Base-by-base conservation (phyloP, 2,329 filamentous ascomycete genomes). In the Exophiala calicioides region DNA sequence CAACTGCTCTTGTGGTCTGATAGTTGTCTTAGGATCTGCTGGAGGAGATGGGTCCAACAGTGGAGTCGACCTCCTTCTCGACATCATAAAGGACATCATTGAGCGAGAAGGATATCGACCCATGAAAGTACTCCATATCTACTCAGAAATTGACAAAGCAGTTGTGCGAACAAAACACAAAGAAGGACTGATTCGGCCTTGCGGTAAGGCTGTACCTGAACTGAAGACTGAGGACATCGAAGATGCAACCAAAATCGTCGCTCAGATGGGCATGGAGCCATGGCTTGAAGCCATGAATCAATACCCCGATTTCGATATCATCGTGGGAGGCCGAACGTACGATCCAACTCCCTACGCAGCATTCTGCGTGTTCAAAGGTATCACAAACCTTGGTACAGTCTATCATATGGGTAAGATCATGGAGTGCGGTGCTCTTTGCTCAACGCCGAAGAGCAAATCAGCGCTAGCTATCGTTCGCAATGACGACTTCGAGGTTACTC, bases 401-500 rank as follows among this genome's bases (percentile, higher is more conserved):
- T 64, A 65, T 3, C 74, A 79, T 52, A 76, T 80, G 73, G 78
- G 76, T 4, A 79, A 81, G 62, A 73, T 79, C 6, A 66, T 79
- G 61, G 76, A 75, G 74, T 18, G 68, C 54, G 1, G 55, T 65
- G 2, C 78, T 74, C 52, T 69, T 72, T 78, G 74, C 52, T 68
- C 73, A 0, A 60, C 61, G 0, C 75, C 75, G 0, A 78, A 78
- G 44, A 67, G 67, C 0, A 59, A 60, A 3, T 68, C 67, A 3
- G 70, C 67, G 2, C 53, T 69, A 0, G 68, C 71, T 0, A 74
- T 67, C 0, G 52, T 75, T 0, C 69, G 69, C 2, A 68, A 69
- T 10, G 70, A 71, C 0, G 60, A 56, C 2, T 79, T 79, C 39
- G 73, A 77, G 20, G 64, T 79, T 3, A 56, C 59, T 2, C 74